Conservation (phyloP, 768 basidiomycete species). For the Boletus eberwhitei region DNA sequence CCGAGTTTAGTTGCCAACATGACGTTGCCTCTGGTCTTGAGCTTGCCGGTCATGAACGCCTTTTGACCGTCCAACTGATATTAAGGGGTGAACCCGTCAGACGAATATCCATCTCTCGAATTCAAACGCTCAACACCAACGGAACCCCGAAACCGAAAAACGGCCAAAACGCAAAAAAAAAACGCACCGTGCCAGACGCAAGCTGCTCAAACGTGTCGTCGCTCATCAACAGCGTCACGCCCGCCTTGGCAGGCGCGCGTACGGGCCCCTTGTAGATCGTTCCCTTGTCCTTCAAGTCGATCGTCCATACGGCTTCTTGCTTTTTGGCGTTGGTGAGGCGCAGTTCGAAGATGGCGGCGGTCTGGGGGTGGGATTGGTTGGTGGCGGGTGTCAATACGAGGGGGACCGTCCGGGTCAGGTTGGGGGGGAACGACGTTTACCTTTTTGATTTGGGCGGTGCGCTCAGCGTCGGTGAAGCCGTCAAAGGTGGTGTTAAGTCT, state of each 20-base stretch:
- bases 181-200: constrained; percentile 64
- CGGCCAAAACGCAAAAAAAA: neutral
- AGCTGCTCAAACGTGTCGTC: constrained; percentile 75
- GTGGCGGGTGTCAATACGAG: neutral
- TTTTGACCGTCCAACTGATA: constrained; percentile 82
- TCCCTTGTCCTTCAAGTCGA: constrained; percentile 88
- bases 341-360: constrained; percentile 86
- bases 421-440: constrained; percentile 20
- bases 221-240: constrained; percentile 76
- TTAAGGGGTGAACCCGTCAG: neutral
- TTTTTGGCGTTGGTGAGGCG: constrained; percentile 71
- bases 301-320: constrained; percentile 79
- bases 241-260: constrained; percentile 55
- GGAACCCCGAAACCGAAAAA: neutral
- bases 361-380: constrained; percentile 34
- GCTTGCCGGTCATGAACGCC: constrained; percentile 92
- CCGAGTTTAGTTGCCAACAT: constrained; percentile 94
- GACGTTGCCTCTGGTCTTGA: constrained; percentile 90
- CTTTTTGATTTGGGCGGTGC: constrained; percentile 71
- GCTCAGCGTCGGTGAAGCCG: constrained; percentile 57
- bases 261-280: constrained; percentile 66
- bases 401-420: neutral
- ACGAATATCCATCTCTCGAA: neutral
- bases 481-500: constrained; percentile 51
- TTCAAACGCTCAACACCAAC: neutral